Base-by-base conservation (phyloP, 2,329 filamentous ascomycete species). In the Beauveria pseudobassiana region DNA sequence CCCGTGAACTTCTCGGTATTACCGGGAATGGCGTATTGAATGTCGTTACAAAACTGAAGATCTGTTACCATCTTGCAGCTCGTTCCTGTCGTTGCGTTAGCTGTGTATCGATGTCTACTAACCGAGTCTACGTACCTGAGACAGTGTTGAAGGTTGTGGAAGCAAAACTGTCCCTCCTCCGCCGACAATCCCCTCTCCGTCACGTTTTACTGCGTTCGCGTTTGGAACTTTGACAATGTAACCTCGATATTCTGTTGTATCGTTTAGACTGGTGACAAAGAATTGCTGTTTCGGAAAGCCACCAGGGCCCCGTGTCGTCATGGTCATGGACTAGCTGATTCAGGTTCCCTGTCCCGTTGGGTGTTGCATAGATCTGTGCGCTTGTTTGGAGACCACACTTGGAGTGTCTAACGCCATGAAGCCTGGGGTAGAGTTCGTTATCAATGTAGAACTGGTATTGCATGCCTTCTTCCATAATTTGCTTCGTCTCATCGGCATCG, bases 1-100 rank as follows among this genome's bases (percentile, higher is more conserved):
- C 9, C 85, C 59, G 83, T 78, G 66, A 85, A 87, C 51, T 78
- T 84, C 42, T 78, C 75, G 2, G 85, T 80, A 69, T 96, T 96
- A 46, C 89, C 87, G 0, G 95, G 95, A 0, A 97, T 95, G 7
- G 93, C 89, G 71, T 97, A 97, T 56, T 93, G 91, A 53, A 93
- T 89, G 68, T 93, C 86, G 67, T 88, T 83, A 76, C 95, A 99
- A 73, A 98, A 96, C 0, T 86, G 80, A n/a, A 99, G 84, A 70
- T 96, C 87, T 73, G 87, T 93, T 51, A 98, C 81, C 46, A 99
- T 82, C 63, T 88, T 88, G 73, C 95, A 99, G 69, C 93, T 96
- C 63, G 86, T 83, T 63, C 89, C 90, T 85, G 68, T 63, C 18
- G 28, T 42, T 42, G 22, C 22, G 52, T 63, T 26, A 64, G 58